Percentiles rank a stretch among this genome's conserved stretches.
phyloP scores from a whole-genome alignment of 2,329 filamentous ascomycete species.

The Aspergillus sp. region DNA sequence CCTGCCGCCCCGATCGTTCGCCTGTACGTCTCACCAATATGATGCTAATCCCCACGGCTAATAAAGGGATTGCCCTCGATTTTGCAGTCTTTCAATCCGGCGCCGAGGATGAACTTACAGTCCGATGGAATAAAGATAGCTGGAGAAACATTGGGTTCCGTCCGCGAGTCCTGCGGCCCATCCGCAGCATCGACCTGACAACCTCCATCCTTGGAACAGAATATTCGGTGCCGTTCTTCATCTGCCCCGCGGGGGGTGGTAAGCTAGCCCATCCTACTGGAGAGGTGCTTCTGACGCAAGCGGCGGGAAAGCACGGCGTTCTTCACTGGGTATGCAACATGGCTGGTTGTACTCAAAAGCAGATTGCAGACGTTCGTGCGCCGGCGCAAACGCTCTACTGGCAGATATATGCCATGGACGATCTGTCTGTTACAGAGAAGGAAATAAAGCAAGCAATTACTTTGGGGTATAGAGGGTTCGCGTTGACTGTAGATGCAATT shows the following conservation, averaged over 20 bases:
- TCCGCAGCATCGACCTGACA: not conserved
- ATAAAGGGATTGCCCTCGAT: not conserved
- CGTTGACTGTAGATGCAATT: slow-evolving; percentile 8
- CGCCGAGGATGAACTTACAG: not conserved
- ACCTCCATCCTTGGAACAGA: slow-evolving; percentile 2
- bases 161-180: slow-evolving; percentile 2
- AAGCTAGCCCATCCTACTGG: slow-evolving; percentile 3
- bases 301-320: not conserved
- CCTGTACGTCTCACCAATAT: not conserved
- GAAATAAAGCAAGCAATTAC: not conserved
- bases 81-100: not conserved
- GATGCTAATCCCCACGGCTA: too few species aligned
- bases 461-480: slow-evolving; percentile 6
- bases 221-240: slow-evolving; percentile 3
- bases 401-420: slow-evolving; percentile 3
- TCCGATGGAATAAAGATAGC: not conserved
- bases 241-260: slow-evolving; percentile 5
- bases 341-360: not conserved
- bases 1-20: not conserved
- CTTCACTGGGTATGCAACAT: slow-evolving; percentile 7
- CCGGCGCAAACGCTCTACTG: slow-evolving; percentile 1
- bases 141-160: slow-evolving; percentile 8
- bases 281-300: not conserved
- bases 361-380: not conserved
- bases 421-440: not conserved